Conservation (phyloP, 495 filamentous ascomycete species). For the Extremus antarcticus region DNA sequence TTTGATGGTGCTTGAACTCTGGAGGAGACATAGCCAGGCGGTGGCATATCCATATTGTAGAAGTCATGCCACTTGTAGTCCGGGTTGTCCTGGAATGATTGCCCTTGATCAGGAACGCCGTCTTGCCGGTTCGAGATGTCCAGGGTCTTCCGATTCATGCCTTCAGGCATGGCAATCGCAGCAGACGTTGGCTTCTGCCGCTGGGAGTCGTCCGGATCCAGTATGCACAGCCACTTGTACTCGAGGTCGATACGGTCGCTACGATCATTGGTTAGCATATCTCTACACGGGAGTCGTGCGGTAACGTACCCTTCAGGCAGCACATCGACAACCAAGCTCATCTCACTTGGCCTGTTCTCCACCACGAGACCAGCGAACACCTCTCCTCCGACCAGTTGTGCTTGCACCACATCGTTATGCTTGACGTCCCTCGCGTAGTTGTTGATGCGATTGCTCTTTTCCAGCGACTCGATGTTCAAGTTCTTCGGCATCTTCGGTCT, state of each 20-base stretch:
- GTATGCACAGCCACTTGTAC: slow-evolving; percentile 64
- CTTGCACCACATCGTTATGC: slow-evolving; percentile 70
- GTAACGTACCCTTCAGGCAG: slow-evolving; percentile 72
- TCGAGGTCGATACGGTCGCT: slow-evolving; percentile 61
- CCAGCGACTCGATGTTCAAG: slow-evolving; percentile 51
- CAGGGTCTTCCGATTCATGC: slow-evolving; percentile 34
- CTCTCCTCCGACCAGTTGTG: slow-evolving; percentile 72
- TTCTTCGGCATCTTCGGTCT: slow-evolving; percentile 72
- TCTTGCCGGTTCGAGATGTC: slow-evolving; percentile 34
- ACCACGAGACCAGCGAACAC: slow-evolving; percentile 85
- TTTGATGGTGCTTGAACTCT: slow-evolving; percentile 35
- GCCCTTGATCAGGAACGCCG: slow-evolving; percentile 44
- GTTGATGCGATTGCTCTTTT: slow-evolving; percentile 58
- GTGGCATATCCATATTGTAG: slow-evolving; percentile 33
- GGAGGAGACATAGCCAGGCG: slow-evolving; percentile 30
- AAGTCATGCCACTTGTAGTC: slow-evolving; percentile 75
- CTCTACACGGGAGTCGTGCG: background rate
- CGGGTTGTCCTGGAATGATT: slow-evolving; percentile 48
- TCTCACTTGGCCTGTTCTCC: slow-evolving; percentile 70
- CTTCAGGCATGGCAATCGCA: slow-evolving; percentile 49
- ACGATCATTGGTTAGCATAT: slow-evolving; percentile 25
- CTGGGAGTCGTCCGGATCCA: slow-evolving; percentile 53
- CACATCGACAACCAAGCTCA: slow-evolving; percentile 67
- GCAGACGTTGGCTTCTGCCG: slow-evolving; percentile 52
- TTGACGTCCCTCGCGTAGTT: slow-evolving; percentile 57